Evolutionary conservation across 208 protist genomes (phyloP), one percentile per base, ranked within the genome.

Genomic region (Trypanosoma mega): DNA sequence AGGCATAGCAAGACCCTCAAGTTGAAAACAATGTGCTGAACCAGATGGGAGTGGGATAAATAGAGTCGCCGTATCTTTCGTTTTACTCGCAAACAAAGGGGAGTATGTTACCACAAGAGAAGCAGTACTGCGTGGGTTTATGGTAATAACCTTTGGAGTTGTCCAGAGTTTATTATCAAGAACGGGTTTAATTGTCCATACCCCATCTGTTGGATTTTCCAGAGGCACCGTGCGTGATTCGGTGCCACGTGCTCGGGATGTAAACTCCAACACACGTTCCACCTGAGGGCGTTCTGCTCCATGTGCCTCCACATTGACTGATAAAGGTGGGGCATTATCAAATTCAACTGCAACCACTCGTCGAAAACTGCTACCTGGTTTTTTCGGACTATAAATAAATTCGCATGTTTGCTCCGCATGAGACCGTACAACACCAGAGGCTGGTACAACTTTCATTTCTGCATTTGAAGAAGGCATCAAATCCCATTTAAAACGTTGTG

Each of bases 41-140:
- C 97, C 97, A 46, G 96, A 82, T 0, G 96, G 93, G 29, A 94
- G 76, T 50, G 97, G 91, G 21, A 99, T 78, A 72, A 98, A 98
- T 0, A 98, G 64, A 16, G 63, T 91, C 18, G 80, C 96, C 2
- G 43, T 27, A 67, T 98, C 92, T 16, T 60, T 51, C 11, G 24
- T 54, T 9, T 45, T 34, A 5, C 91, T 97, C 47, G 92, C 83
- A 7, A 72, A 46, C 55, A 92, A 60, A 21, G 97, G 97, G 11
- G 68, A 31, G 84, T 98, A 99, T 20, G 81, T 92, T 24, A 99
- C 59, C 52, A 59, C 27, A 50, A 96, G 71, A 33, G 72, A 59
- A 26, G 59, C 75, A 39, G 72, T 83, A 27, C 71, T 63, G 39
- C 74, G 85, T 8, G 94, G 76, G 54, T 85, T 82, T 59, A 98